Evolutionary conservation across 2,329 filamentous ascomycete genomes (phyloP).

Genomic region (Penicillium sp.): DNA sequence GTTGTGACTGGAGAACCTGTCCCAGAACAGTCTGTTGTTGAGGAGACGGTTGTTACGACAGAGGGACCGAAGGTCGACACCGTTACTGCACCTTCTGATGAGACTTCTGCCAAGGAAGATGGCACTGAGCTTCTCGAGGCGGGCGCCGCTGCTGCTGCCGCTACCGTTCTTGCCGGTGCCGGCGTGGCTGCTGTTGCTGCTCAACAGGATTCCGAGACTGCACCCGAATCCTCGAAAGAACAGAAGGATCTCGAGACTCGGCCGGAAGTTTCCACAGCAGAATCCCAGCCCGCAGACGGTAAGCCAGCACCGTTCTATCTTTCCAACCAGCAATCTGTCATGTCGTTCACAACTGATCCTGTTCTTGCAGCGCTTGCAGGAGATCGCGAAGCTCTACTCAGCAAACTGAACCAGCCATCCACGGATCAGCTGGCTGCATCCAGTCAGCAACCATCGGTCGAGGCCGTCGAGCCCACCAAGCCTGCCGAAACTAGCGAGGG

Average conservation of each 20-base stretch:
- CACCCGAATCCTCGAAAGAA: conserved; percentile 3
- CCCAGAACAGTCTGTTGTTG: neutral
- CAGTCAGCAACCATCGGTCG: conserved; percentile 85
- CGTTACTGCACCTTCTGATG: conserved; percentile 1
- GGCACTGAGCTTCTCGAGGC: conserved; percentile 26
- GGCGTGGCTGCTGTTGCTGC: conserved; percentile 23
- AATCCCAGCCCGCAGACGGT: conserved; percentile 22
- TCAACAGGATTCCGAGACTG: conserved; percentile 19
- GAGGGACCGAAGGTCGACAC: conserved; percentile 7
- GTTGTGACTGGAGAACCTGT: too few species aligned
- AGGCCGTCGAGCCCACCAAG: conserved; percentile 12
- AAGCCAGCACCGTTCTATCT: conserved; percentile 21
- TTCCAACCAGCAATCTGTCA: conserved; percentile 24
- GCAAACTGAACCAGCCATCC: conserved; percentile 31
- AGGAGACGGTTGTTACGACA: neutral
- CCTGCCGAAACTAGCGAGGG: conserved; percentile 16
- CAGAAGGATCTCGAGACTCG: conserved; percentile 15
- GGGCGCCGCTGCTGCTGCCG: conserved; percentile 26
- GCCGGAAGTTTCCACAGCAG: conserved; percentile 14
- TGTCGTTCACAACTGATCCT: conserved; percentile 33
- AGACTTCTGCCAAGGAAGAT: conserved; percentile 19
- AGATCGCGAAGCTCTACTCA: conserved; percentile 34
- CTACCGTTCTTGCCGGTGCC: conserved; percentile 24
- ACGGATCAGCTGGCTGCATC: conserved; percentile 50
- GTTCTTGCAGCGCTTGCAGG: conserved; percentile 31